phyloP scores from a whole-genome alignment of 1,284 basidiomycete genomes.

The Cryptococcus sp. region DNA sequence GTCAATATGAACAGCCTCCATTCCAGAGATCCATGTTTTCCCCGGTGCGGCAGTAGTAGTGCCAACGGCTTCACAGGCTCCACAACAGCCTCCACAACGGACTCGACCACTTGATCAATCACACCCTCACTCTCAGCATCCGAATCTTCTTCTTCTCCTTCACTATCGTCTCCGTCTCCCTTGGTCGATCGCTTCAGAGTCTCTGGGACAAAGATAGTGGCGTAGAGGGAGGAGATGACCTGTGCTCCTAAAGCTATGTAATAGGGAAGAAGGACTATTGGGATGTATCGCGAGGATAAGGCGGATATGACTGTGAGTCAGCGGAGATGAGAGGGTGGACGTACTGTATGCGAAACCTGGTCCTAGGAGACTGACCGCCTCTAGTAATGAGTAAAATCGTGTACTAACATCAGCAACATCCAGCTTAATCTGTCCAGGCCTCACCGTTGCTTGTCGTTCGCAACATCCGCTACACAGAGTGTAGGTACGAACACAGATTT shows the following conservation, averaged over 20 bases:
- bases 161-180: not conserved
- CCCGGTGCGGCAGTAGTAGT: slow-evolving; percentile 25
- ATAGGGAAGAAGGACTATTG: slow-evolving; percentile 25
- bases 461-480: slow-evolving; percentile 29
- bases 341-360: slow-evolving; percentile 29
- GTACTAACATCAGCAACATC: slow-evolving; percentile 12
- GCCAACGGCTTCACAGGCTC: slow-evolving; percentile 27
- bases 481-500: slow-evolving; percentile 34
- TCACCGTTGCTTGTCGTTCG: slow-evolving; percentile 20
- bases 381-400: slow-evolving; percentile 26
- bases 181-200: slow-evolving; percentile 10
- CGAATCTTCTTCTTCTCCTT: slow-evolving; percentile 7
- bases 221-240: slow-evolving; percentile 22
- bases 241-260: slow-evolving; percentile 30
- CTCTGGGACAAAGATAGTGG: slow-evolving; percentile 23
- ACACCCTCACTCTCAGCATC: slow-evolving; percentile 6
- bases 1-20: slow-evolving; percentile 30
- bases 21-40: slow-evolving; percentile 14
- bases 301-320: slow-evolving; percentile 24
- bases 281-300: slow-evolving; percentile 25
- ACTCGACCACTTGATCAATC: slow-evolving; percentile 5
- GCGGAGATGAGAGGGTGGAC: not conserved
- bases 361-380: slow-evolving; percentile 30
- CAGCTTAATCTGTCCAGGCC: not conserved
- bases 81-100: slow-evolving; percentile 15